These are phyloP conservation scores for Manihot esculenta DNA, from an alignment of 441 rosid genomes.

Conservation along the genomic window DNA sequence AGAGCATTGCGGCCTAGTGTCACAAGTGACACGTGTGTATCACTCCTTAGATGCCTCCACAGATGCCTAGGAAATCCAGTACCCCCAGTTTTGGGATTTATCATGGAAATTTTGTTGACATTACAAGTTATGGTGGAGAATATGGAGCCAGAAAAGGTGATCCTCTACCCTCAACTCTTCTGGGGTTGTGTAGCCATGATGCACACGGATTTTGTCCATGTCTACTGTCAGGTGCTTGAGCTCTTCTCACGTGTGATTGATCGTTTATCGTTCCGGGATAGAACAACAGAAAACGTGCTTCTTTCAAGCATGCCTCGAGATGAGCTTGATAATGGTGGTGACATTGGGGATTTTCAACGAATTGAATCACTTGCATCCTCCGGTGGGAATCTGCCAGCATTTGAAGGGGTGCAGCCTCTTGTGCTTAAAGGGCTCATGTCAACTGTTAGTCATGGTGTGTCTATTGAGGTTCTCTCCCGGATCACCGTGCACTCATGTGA, in stretches of 20 bases:
- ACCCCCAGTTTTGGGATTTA: slow-evolving; percentile 95
- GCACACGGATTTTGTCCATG: slow-evolving; percentile 97
- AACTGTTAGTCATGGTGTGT: slow-evolving; percentile 83
- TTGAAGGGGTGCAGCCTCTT: slow-evolving; percentile 97
- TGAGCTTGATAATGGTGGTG: slow-evolving; percentile 54
- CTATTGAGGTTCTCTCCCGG: slow-evolving; percentile 84
- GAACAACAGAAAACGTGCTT: slow-evolving; percentile 93
- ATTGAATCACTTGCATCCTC: slow-evolving; percentile 67
- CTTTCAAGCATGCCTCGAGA: slow-evolving; percentile 99
- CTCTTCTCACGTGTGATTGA: slow-evolving; percentile 92
- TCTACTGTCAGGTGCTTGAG: slow-evolving; percentile 96
- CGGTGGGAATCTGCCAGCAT: slow-evolving; percentile 74
- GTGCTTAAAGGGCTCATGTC: slow-evolving; percentile 98
- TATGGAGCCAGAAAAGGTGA: slow-evolving; percentile 99
- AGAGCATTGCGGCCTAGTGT: slow-evolving; percentile 96
- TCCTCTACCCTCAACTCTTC: slow-evolving; percentile 94
- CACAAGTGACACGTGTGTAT: slow-evolving; percentile 92
- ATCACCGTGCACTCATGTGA: slow-evolving; percentile 92
- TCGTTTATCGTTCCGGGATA: slow-evolving; percentile 83
- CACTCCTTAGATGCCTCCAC: slow-evolving; percentile 93
- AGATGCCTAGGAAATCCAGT: slow-evolving; percentile 95
- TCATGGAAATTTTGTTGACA: slow-evolving; percentile 94
- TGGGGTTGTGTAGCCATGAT: slow-evolving; percentile 99
- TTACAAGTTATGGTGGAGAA: slow-evolving; percentile 99
- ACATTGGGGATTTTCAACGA: slow-evolving; percentile 65